Evolutionary conservation across 1,284 basidiomycete species (phyloP), one percentile per base, ranked within the genome.

Genomic region (Trametes sp.): DNA sequence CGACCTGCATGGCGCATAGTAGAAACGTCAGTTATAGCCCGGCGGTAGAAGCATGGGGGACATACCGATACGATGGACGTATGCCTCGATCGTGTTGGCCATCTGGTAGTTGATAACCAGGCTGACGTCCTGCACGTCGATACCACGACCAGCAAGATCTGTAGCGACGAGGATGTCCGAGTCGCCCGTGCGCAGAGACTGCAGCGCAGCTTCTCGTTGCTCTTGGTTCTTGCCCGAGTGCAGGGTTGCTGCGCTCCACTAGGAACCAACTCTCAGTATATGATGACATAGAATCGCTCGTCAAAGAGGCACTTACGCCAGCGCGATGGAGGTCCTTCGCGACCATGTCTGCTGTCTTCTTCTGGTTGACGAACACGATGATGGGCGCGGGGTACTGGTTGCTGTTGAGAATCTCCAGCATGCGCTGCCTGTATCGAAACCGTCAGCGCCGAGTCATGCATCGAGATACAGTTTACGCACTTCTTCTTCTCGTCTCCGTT

Each of bases 311-410:
- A 50, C 59, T 53, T 75, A 94, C 88, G 45, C 94, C 94, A 41
- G 89, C 91, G 59, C 94, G 90, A 56, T 89, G 87, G 9, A 99
- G 82, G 73, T 98, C 96, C 75, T 94, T 94, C 42, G 94, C 92
- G 24, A 99, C 93, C 87, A 94, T 92, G 74, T 99, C 97, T 49
- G 96, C 97, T 7, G 94, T 96, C 83, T 97, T 97, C 84, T 98
- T 99, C 78, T 98, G 96, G 78, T 98, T 99, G 82, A 98, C 96
- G 79, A 99, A 99, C 14, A 97, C 93, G 69, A 99, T 99, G 73
- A 99, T 98, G 1, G 98, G 98, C 28, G 97, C 88, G 28, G 88
- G 78, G 77, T 91, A 94, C 58, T 86, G 82, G 42, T 88, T 89
- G 64, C 87, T 90, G 79, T 95, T 94, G 74, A 99, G 88, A 70